These are phyloP conservation scores for Cardamine occulta DNA, from an alignment of 345 rosid genomes.

Conservation along the genomic window DNA sequence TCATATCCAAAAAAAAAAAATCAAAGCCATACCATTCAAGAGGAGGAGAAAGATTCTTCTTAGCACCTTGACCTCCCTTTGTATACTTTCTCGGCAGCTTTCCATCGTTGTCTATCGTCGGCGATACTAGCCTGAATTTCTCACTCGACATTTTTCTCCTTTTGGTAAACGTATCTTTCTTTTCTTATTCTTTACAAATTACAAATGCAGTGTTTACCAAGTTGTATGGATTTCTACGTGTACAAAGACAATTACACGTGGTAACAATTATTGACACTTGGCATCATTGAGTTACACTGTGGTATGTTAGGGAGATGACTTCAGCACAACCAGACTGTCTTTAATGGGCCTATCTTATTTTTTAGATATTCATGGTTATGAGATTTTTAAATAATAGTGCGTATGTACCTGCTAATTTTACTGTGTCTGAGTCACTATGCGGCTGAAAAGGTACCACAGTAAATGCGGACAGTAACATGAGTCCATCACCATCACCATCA, in stretches of 20 bases:
- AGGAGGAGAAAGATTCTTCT: constrained; percentile 61
- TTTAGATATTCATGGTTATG: not conserved
- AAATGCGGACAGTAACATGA: constrained; percentile 35
- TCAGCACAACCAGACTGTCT: not conserved
- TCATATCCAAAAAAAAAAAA: not conserved
- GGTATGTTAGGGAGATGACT: not conserved
- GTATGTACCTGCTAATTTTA: constrained; percentile 12
- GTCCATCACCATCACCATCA: constrained; percentile 25
- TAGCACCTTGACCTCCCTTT: constrained; percentile 71
- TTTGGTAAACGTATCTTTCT: not conserved
- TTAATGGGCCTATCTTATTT: not conserved
- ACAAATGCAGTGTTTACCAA: not conserved
- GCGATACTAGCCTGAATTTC: constrained; percentile 64
- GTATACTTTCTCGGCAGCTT: constrained; percentile 74
- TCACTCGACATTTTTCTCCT: constrained; percentile 48
- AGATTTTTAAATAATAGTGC: no score
- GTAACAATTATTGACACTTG: not conserved
- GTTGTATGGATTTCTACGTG: not conserved
- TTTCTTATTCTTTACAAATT: not conserved
- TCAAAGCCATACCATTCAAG: constrained; percentile 59
- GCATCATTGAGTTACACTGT: not conserved
- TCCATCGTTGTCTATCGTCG: constrained; percentile 58
- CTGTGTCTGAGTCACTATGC: constrained; percentile 30
- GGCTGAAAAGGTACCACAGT: constrained; percentile 24
- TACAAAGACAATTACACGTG: not conserved